A percentile compares a stretch with the other conserved stretches of the same genome.
phyloP scores from a whole-genome alignment of 2,329 filamentous ascomycete species.

The Aspergillus brasiliensis region DNA sequence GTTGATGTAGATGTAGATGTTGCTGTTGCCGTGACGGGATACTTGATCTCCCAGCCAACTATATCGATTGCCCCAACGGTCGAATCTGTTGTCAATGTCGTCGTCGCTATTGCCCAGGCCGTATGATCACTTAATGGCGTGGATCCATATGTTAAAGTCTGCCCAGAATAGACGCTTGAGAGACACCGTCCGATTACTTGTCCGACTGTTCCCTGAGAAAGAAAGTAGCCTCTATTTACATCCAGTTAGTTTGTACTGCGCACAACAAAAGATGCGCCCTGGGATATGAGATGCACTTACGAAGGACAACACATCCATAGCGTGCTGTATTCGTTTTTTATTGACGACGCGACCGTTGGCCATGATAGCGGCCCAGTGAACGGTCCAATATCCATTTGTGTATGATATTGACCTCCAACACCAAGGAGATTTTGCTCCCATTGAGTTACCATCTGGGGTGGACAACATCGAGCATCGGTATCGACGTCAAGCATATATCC shows the following conservation, averaged over 20 bases:
- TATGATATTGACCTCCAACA: not conserved
- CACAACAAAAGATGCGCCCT: too few species aligned
- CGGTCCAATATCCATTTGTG: constrained; percentile 7
- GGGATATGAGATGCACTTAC: not conserved
- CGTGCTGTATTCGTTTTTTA: constrained; percentile 9
- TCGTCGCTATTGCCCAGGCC: not conserved
- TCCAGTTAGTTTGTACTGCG: not conserved
- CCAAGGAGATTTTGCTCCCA: constrained; percentile 8
- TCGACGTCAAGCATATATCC: constrained; percentile 12
- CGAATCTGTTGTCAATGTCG: constrained; percentile 1
- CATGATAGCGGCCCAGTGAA: constrained; percentile 7
- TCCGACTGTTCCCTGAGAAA: not conserved
- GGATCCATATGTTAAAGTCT: constrained; percentile 9
- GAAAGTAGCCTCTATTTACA: not conserved
- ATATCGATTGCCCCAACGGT: constrained; percentile 6
- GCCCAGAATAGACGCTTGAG: constrained; percentile 6
- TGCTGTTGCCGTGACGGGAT: not conserved
- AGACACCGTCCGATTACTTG: not conserved
- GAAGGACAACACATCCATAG: constrained; percentile 12
- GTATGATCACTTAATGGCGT: not conserved
- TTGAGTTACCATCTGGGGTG: constrained; percentile 5
- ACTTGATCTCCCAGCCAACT: constrained; percentile 7
- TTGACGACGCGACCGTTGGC: not conserved
- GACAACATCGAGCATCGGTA: not conserved
- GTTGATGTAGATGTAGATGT: not conserved